Evolutionary conservation across 768 basidiomycete genomes (phyloP).

Genomic region (Boletus tylopilopsis): DNA sequence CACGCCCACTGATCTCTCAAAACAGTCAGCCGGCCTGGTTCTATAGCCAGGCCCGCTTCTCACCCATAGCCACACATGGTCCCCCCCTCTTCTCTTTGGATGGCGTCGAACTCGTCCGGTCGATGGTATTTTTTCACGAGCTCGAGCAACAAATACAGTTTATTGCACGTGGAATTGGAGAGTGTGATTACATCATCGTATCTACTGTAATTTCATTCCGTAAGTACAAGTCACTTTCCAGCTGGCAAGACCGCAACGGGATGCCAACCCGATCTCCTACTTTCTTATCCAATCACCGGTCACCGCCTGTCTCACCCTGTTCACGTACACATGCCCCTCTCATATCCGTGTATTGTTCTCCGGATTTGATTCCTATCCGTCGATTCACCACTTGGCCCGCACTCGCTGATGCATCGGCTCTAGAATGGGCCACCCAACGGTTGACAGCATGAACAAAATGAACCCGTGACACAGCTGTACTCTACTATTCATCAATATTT

Average conservation of each 20-base stretch:
- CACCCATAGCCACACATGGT: not conserved
- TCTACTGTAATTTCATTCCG: conserved; percentile 20
- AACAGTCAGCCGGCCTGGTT: conserved; percentile 1
- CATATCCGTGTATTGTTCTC: conserved; percentile 16
- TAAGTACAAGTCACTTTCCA: not conserved
- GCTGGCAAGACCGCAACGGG: conserved; percentile 15
- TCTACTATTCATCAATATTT: not conserved
- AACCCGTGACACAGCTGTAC: not conserved
- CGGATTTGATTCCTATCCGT: not conserved
- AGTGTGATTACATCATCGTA: conserved; percentile 27
- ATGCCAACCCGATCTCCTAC: not conserved
- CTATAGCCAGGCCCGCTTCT: not conserved
- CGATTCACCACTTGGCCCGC: not conserved
- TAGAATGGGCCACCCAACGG: conserved; percentile 9
- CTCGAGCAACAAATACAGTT: no score
- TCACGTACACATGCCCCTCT: not conserved
- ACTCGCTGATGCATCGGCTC: conserved; percentile 11
- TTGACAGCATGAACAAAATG: conserved; percentile 4
- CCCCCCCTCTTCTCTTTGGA: no score
- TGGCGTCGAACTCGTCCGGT: no score
- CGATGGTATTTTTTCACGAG: conserved; percentile 8
- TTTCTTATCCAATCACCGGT: not conserved
- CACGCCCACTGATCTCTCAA: conserved; percentile 21
- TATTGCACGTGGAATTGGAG: conserved; percentile 18
- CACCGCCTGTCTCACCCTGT: not conserved